Base-by-base conservation (phyloP, 768 basidiomycete genomes). In the Leucosporidium scottii region DNA sequence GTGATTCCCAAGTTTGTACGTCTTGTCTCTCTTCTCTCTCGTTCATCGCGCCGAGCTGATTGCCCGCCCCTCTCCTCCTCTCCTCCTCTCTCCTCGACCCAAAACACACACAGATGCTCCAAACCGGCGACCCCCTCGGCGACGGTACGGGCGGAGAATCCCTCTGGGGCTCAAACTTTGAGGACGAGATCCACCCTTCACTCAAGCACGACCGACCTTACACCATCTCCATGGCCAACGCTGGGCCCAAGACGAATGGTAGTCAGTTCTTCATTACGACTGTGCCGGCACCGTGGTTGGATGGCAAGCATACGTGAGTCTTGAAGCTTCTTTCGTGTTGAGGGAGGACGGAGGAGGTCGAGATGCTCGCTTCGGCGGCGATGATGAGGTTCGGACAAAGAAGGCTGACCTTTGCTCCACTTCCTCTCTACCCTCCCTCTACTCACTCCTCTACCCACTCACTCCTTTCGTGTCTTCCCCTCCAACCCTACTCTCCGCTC, bases 251-350 rank as follows among this genome's bases (percentile, higher is more conserved):
- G 55, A 96, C 93, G 47, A 97, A 97, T 76, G 94, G 93, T 0
- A 93, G 90, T 2, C 94, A 99, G 76, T 99, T 97, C 82, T 99
- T 97, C 81, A 91, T 98, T 77, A 97, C 93, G 12, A 96, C 93
- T 7, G 93, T 87, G 3, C 88, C 93, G 10, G 91, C 90, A 12
- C 90, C 92, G 10, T 94, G 91, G 91, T 57, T 70, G 20, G 66
- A 68, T 61, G 76, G 77, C 69, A 81, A 81, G 72, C 80, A 81
- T 71, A 79, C 79, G 78, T 80, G 62, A 69, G 79, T 75, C 20
- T 56, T 28, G 7, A 7, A 36, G 34, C n/a, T 34, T 2, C 39
- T 44, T 44, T 44, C 10, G 3, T 10, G 8, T 44, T 44, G 39
- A 44, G 8, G 39, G 15, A 2, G 10, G 15, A 5, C 12, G 5